Evolutionary conservation across 768 basidiomycete genomes (phyloP).

Genomic region (Multifurca ochricompacta): DNA sequence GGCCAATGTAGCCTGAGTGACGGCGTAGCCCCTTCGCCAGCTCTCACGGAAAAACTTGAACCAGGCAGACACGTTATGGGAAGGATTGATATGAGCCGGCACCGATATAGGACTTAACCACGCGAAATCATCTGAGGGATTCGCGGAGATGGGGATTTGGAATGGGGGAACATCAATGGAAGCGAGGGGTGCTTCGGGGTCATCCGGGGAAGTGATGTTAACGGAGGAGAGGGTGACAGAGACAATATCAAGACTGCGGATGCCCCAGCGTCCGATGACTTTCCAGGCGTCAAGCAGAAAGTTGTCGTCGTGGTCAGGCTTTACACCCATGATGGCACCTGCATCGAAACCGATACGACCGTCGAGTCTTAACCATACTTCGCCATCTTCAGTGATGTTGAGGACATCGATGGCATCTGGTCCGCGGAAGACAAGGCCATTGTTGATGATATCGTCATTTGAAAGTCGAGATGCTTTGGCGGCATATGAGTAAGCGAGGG

Average conservation of each 20-base stretch:
- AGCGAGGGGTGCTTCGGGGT: conserved; percentile 37
- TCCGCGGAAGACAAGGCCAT: conserved; percentile 48
- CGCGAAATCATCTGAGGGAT: conserved; percentile 9
- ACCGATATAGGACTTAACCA: conserved; percentile 18
- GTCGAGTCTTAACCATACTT: conserved; percentile 50
- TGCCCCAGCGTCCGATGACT: conserved; percentile 58
- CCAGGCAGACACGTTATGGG: conserved; percentile 13
- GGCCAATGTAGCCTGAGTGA: not conserved
- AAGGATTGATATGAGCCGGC: conserved; percentile 10
- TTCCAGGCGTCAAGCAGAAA: conserved; percentile 50
- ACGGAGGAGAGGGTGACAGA: conserved; percentile 49
- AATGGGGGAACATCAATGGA: conserved; percentile 42
- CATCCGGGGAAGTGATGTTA: conserved; percentile 37
- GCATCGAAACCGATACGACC: conserved; percentile 63
- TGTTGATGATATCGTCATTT: conserved; percentile 50
- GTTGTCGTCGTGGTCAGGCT: conserved; percentile 37
- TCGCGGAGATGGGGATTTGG: conserved; percentile 36
- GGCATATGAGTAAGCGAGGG: conserved; percentile 63
- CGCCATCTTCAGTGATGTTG: conserved; percentile 50
- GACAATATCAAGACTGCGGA: conserved; percentile 46
- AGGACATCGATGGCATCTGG: conserved; percentile 57
- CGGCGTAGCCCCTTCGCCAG: conserved; percentile 11
- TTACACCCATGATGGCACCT: conserved; percentile 50
- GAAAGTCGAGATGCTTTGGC: conserved; percentile 45
- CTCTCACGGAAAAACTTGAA: conserved; percentile 13